Conservation (phyloP, 768 basidiomycete genomes). For the Astraeus odoratus region DNA sequence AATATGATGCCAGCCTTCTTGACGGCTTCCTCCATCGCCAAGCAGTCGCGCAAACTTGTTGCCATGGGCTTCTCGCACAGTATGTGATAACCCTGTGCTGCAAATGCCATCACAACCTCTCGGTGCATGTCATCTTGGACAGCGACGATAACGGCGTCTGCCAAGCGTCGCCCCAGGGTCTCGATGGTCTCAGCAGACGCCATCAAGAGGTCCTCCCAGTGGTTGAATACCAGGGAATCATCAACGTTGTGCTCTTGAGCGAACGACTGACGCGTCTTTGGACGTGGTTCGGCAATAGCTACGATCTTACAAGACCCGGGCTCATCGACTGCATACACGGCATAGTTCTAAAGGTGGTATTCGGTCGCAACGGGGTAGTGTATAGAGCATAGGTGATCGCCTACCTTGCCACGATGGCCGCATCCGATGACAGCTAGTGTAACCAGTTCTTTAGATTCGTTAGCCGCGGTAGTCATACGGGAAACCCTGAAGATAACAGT, state of each 20-base stretch:
- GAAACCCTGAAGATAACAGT: background rate
- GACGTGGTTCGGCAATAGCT: slow-evolving; percentile 79
- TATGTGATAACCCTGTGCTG: slow-evolving; percentile 78
- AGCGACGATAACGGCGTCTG: slow-evolving; percentile 75
- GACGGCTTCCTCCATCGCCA: slow-evolving; percentile 68
- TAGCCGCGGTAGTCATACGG: slow-evolving; percentile 11
- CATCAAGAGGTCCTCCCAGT: slow-evolving; percentile 64
- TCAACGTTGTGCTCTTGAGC: slow-evolving; percentile 54
- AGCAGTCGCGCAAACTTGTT: slow-evolving; percentile 61
- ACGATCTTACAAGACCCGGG: slow-evolving; percentile 71
- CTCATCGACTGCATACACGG: slow-evolving; percentile 48
- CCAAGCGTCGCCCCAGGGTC: slow-evolving; percentile 61
- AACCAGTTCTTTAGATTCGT: slow-evolving; percentile 32
- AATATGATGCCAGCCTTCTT: slow-evolving; percentile 68
- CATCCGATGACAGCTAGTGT: slow-evolving; percentile 78
- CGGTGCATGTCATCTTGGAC: slow-evolving; percentile 79
- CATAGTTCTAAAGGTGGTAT: slow-evolving; percentile 43
- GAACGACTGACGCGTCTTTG: slow-evolving; percentile 53
- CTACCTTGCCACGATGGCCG: slow-evolving; percentile 74
- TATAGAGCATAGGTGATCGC: slow-evolving; percentile 3
- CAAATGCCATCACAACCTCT: slow-evolving; percentile 69
- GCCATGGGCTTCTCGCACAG: slow-evolving; percentile 94
- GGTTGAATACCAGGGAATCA: slow-evolving; percentile 57
- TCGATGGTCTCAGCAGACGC: slow-evolving; percentile 62
- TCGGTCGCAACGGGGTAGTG: background rate